phyloP scores from a whole-genome alignment of 2,329 filamentous ascomycete genomes.

The Paraconiothyrium brasiliense region DNA sequence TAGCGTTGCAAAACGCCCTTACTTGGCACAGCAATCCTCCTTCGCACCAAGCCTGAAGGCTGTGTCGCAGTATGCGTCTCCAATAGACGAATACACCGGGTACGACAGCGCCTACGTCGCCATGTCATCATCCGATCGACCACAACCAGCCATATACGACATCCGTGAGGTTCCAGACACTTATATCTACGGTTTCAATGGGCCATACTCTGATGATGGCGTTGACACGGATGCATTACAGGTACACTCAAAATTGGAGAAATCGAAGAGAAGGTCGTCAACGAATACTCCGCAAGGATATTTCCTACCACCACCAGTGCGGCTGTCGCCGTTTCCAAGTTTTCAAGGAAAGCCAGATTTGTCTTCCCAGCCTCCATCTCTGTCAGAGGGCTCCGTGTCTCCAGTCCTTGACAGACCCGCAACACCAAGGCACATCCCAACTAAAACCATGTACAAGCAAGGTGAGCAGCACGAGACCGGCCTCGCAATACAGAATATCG shows the following conservation, averaged over 20 bases:
- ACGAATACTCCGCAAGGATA: not conserved
- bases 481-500: not conserved
- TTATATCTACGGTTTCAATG: not conserved
- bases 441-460: not conserved
- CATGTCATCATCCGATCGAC: not conserved
- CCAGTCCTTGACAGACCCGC: not conserved
- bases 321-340: not conserved
- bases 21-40: not conserved
- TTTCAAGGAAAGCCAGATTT: not conserved
- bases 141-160: not conserved
- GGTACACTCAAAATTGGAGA: not conserved
- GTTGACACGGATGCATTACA: not conserved
- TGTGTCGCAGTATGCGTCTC: not conserved
- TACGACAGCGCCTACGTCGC: not conserved
- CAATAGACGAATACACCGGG: not conserved
- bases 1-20: not conserved
- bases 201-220: not conserved
- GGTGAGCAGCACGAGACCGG: no score
- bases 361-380: not conserved
- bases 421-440: not conserved
- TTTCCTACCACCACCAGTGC: not conserved
- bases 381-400: not conserved
- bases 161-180: conserved; percentile 5
- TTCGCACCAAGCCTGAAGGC: not conserved
- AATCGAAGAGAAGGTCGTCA: not conserved